Evolutionary conservation across 305 asterid species (phyloP).

Genomic region (Plantago coronopus): DNA sequence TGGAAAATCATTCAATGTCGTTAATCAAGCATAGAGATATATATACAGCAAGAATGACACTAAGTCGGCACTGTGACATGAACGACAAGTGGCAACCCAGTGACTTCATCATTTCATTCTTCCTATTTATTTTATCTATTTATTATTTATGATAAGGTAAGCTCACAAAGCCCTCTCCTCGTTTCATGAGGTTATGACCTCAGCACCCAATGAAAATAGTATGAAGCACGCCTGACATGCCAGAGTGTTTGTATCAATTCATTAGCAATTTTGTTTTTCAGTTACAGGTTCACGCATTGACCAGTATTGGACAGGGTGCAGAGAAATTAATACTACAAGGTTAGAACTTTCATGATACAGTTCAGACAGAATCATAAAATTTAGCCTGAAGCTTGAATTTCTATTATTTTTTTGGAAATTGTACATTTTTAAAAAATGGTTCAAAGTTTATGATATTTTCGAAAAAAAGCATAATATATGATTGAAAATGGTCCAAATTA

Average conservation of each 20-base stretch:
- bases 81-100: neutral
- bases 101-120: too few relatives aligned
- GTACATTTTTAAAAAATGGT: too few relatives aligned
- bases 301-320: constrained; percentile 4
- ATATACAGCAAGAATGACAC: neutral
- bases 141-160: too few relatives aligned
- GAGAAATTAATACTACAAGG: constrained; percentile 1
- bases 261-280: too few relatives aligned
- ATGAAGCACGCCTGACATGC: neutral
- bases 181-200: too few relatives aligned
- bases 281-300: too few relatives aligned
- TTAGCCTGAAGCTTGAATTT: too few relatives aligned
- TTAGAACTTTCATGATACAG: constrained; percentile 6
- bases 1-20: constrained; percentile 26
- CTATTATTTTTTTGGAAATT: too few relatives aligned
- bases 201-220: neutral
- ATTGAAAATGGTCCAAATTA: too few relatives aligned
- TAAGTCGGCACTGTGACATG: constrained; percentile 8
- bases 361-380: constrained; percentile 18
- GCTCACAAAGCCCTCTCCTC: too few relatives aligned
- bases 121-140: neutral
- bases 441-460: too few relatives aligned
- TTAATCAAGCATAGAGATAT: neutral
- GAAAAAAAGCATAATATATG: too few relatives aligned
- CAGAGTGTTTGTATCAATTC: neutral